Base-by-base conservation (phyloP, 257 asterid species). In the Petunia secreta region DNA sequence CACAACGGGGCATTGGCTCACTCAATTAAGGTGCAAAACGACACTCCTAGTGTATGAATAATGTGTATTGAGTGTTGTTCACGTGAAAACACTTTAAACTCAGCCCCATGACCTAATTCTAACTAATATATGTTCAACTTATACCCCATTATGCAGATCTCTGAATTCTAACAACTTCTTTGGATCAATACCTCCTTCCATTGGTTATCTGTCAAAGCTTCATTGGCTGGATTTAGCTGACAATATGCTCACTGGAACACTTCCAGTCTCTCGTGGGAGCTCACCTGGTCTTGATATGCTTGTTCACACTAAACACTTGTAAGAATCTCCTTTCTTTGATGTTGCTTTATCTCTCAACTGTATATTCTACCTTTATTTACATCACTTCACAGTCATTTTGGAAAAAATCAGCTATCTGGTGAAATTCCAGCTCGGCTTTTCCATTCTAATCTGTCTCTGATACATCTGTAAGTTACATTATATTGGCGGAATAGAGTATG, bases 211-310 rank as follows among this genome's bases (percentile, higher is more conserved):
- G 75, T 63, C 85, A 25, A 81, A 82, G 11, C 97, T 96, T 64
- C 58, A 13, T 83, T 92, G 97, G 99, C 87, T 96, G 80, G 99
- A 96, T 87, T 44, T 96, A 77, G 98, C 98, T 39, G 97, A 94
- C 81, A 96, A 96, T 87, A 82, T 6, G 86, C 92, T 96, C 69
- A 86, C 78, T 10, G 99, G 99, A 54, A 80, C 82, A 39, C 85
- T 96, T 88, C 99, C 99, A 0, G 91, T 96, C 84, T 96, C 99
- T 44, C 75, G 7, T 63, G 91, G 91, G 77, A 87, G 74, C 81
- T 43, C 82, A 14, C 95, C 96, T 58, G 99, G 99, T 36, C 98
- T 96, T 83, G 99, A 96, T 86, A 87, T 84, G 99, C 98, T 96
- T 77, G 62, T 87, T 78, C 34, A 75, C 8, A 43, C 98, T 4